Conservation (phyloP, 2,329 filamentous ascomycete genomes). For the Trichoderma breve region DNA sequence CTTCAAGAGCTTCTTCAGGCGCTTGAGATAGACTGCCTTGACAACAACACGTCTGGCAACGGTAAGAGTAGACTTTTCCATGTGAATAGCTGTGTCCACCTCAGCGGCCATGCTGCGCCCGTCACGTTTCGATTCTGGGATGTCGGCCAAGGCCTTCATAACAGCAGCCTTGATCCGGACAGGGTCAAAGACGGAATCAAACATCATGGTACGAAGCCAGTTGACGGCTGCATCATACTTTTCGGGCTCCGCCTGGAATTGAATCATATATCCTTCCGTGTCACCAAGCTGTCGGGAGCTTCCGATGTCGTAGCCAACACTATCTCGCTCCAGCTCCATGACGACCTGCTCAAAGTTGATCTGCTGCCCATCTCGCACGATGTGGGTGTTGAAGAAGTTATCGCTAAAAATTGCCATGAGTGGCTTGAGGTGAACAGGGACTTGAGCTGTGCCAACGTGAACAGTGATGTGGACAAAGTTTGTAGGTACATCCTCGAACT, state of each 20-base stretch:
- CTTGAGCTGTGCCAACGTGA: constrained; percentile 71
- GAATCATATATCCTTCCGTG: constrained; percentile 75
- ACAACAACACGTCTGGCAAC: constrained; percentile 81
- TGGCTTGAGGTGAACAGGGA: constrained; percentile 82
- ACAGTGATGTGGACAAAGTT: constrained; percentile 87
- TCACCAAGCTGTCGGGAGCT: constrained; percentile 69
- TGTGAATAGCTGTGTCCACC: constrained; percentile 75
- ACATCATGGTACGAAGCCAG: constrained; percentile 84
- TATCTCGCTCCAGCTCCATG: constrained; percentile 85
- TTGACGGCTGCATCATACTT: constrained; percentile 80
- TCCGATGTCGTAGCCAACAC: constrained; percentile 76
- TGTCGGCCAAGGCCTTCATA: constrained; percentile 82
- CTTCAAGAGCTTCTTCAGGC: constrained; percentile 76
- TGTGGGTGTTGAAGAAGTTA: constrained; percentile 92
- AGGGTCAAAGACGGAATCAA: constrained; percentile 83
- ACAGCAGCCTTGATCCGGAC: constrained; percentile 61
- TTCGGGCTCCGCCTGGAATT: constrained; percentile 81
- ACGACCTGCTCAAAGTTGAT: constrained; percentile 91
- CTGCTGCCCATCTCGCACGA: constrained; percentile 70
- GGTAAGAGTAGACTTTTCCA: constrained; percentile 70
- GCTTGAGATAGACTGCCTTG: constrained; percentile 82
- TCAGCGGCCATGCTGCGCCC: constrained; percentile 67
- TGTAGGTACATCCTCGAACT: constrained; percentile 91
- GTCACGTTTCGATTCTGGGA: constrained; percentile 87
- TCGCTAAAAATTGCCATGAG: constrained; percentile 80